phyloP scores from a whole-genome alignment of 176 grass and related monocot species.

The Oryza nivara region DNA sequence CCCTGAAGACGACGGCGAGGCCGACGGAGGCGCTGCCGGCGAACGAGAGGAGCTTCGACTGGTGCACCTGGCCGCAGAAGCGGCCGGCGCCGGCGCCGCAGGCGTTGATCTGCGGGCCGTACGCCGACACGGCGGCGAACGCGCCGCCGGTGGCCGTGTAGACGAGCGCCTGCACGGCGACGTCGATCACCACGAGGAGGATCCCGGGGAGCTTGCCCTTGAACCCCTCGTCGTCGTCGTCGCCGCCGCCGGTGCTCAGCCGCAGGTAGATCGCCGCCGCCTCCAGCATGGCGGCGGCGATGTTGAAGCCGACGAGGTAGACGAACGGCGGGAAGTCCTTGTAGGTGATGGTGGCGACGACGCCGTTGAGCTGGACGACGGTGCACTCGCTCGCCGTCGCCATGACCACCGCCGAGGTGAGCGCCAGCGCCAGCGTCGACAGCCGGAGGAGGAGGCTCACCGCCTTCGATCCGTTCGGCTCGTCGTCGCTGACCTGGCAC shows the following conservation, averaged over 20 bases:
- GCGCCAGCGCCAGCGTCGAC: neutral
- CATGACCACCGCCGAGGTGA: conserved; percentile 36
- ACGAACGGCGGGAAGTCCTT: conserved; percentile 32
- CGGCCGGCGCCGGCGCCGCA: neutral
- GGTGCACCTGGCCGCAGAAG: conserved; percentile 11
- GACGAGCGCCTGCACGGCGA: conserved; percentile 22
- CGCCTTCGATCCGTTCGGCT: conserved; percentile 18
- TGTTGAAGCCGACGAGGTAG: conserved; percentile 13
- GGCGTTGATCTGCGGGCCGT: conserved; percentile 8
- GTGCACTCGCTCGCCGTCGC: conserved; percentile 24
- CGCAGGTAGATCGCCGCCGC: conserved; percentile 30
- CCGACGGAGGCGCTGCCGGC: neutral
- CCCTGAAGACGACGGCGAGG: conserved; percentile 5
- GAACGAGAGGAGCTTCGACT: conserved; percentile 14
- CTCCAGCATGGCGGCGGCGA: conserved; percentile 31
- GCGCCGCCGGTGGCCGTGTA: neutral
- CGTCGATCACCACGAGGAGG: neutral
- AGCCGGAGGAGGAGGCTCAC: conserved; percentile 32
- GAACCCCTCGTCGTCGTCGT: neutral
- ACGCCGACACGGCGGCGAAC: neutral
- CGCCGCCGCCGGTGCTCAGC: neutral
- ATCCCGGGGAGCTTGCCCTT: neutral
- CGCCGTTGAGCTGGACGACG: neutral
- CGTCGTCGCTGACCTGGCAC: neutral
- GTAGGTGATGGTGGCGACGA: conserved; percentile 11